Evolutionary conservation across 1,284 basidiomycete genomes (phyloP).

Genomic region (Cerrena zonata): DNA sequence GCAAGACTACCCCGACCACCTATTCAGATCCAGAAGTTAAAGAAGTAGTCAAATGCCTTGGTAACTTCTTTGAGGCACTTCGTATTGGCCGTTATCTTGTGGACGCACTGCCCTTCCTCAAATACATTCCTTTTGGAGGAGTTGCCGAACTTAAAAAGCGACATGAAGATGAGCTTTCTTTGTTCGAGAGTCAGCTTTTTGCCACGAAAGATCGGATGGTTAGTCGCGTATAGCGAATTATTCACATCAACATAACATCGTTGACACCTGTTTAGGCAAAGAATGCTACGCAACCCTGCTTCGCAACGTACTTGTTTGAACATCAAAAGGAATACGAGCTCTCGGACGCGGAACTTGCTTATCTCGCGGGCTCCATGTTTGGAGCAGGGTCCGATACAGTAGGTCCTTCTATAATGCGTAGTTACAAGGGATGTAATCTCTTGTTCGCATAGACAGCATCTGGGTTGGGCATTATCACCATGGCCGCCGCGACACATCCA

Average conservation of each 20-base stretch:
- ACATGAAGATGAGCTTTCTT: constrained; percentile 48
- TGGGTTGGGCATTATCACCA: constrained; percentile 49
- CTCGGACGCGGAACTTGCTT: constrained; percentile 50
- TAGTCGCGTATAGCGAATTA: constrained; percentile 9
- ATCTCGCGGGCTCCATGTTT: constrained; percentile 58
- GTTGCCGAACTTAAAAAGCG: constrained; percentile 45
- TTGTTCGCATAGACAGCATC: constrained; percentile 48
- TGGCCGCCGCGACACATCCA: constrained; percentile 61
- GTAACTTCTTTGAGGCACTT: constrained; percentile 43
- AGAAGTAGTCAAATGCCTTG: constrained; percentile 43
- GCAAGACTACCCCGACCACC: constrained; percentile 43
- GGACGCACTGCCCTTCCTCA: constrained; percentile 51
- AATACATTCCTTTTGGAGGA: constrained; percentile 50
- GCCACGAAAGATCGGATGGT: constrained; percentile 43
- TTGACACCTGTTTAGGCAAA: constrained; percentile 24
- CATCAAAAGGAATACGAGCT: constrained; percentile 44
- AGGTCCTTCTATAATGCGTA: too few relatives aligned
- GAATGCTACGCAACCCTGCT: constrained; percentile 39
- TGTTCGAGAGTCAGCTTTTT: constrained; percentile 48
- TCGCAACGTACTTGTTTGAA: constrained; percentile 53
- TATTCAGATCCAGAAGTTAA: constrained; percentile 54
- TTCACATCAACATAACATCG: neutral
- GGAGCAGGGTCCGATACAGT: constrained; percentile 64
- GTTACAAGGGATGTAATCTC: neutral
- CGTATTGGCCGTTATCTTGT: constrained; percentile 55